phyloP scores from a whole-genome alignment of 352 stramenopile genomes.

The Pythium folliculosum region DNA sequence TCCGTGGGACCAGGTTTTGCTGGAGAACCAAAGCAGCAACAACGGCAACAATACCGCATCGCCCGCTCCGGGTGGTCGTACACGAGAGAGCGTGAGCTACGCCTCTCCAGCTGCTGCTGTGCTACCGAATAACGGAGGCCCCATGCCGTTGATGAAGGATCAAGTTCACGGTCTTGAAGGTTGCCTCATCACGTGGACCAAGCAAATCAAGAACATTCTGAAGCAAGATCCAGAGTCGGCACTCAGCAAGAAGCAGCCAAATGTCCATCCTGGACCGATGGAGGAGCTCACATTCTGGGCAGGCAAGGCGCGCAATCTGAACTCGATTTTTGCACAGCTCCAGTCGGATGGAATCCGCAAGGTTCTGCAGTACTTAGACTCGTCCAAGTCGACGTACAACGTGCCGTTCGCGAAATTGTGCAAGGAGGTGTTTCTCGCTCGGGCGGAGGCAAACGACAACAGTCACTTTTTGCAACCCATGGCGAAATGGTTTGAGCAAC shows the following conservation, averaged over 20 bases:
- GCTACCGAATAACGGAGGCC: background rate
- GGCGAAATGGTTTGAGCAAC: conserved; percentile 55
- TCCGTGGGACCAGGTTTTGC: conserved; percentile 76
- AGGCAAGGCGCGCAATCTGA: conserved; percentile 83
- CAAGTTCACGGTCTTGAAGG: conserved; percentile 87
- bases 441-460: conserved; percentile 88
- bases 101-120: background rate
- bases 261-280: conserved; percentile 75
- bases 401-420: conserved; percentile 91
- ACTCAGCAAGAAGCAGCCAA: conserved; percentile 54
- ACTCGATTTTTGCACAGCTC: conserved; percentile 91
- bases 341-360: conserved; percentile 86
- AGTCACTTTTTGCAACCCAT: conserved; percentile 84
- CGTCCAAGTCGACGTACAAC: conserved; percentile 90
- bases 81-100: conserved; percentile 13
- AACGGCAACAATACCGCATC: background rate
- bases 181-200: conserved; percentile 93
- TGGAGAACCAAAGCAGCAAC: conserved; percentile 42
- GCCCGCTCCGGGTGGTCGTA: background rate
- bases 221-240: conserved; percentile 86
- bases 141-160: conserved; percentile 58
- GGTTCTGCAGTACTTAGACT: conserved; percentile 88
- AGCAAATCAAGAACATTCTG: conserved; percentile 94
- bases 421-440: conserved; percentile 89
- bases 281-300: conserved; percentile 91